Percentiles rank a stretch among this genome's conserved stretches.
Conservation (phyloP, 768 basidiomycete species). For the Lactarius vividus region DNA sequence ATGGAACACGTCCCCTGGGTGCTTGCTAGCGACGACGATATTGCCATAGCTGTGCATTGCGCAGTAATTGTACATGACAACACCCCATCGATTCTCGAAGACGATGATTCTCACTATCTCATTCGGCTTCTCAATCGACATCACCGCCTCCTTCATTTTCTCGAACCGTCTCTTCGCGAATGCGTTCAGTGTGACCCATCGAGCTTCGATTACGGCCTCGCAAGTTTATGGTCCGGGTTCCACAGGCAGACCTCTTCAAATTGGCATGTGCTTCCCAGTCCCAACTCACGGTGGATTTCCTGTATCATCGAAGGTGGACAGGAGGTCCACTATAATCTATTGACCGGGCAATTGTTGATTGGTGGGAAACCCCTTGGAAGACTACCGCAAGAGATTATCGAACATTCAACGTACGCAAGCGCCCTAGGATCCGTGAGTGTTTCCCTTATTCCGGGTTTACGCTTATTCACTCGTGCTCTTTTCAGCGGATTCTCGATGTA, state of each 20-base stretch:
- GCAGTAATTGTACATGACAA: slow-evolving; percentile 5
- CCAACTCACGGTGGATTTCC: slow-evolving; percentile 6
- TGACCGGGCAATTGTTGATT: slow-evolving; percentile 6
- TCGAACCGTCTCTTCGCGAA: background rate
- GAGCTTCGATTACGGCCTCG: background rate
- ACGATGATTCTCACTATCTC: background rate
- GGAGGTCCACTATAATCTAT: slow-evolving; percentile 5
- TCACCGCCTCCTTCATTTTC: background rate
- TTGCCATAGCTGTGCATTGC: slow-evolving; percentile 7
- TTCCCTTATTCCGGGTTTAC: background rate
- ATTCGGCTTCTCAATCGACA: background rate
- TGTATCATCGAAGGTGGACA: background rate
- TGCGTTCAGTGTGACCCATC: background rate
- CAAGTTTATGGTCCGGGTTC: background rate
- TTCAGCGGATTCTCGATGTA: background rate
- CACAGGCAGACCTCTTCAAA: background rate
- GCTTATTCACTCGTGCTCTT: background rate
- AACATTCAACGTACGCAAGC: slow-evolving; percentile 9
- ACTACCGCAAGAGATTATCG: slow-evolving; percentile 6
- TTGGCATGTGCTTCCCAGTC: slow-evolving; percentile 1
- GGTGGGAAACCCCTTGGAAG: slow-evolving; percentile 7
- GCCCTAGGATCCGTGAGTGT: slow-evolving; percentile 3
- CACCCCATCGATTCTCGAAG: background rate
- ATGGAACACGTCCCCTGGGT: background rate
- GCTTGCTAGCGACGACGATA: background rate